Percentiles rank a stretch among this genome's conserved stretches.
These are phyloP conservation scores for Kondoa malvinella DNA, from an alignment of 768 basidiomycete species.

Conservation along the genomic window DNA sequence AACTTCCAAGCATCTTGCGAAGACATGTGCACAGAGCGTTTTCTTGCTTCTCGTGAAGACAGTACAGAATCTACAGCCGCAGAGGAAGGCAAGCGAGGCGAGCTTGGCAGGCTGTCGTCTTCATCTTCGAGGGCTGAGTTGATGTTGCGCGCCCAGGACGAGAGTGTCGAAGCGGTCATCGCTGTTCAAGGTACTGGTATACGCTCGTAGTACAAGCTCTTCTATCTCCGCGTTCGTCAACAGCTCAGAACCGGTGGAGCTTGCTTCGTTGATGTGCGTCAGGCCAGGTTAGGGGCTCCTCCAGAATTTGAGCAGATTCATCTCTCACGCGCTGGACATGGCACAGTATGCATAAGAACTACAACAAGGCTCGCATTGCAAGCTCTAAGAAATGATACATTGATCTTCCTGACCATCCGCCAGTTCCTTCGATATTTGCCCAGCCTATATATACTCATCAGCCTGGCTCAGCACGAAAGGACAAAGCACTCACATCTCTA, in stretches of 20 bases:
- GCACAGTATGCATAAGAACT: too few species aligned
- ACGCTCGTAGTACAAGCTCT: too few species aligned
- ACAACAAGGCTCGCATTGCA: too few species aligned
- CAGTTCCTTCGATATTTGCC: background rate
- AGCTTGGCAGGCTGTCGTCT: background rate
- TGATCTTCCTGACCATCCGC: background rate
- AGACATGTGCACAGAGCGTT: background rate
- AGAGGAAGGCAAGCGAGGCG: background rate
- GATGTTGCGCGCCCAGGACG: background rate
- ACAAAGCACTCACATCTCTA: conserved; percentile 10
- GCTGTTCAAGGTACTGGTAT: too few species aligned
- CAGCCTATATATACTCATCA: background rate
- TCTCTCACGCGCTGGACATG: too few species aligned
- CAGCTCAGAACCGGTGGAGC: too few species aligned
- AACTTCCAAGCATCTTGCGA: background rate
- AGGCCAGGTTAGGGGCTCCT: too few species aligned
- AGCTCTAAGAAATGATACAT: conserved; percentile 2
- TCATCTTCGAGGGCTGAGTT: background rate
- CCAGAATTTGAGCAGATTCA: too few species aligned
- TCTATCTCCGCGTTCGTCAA: too few species aligned
- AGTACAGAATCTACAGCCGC: background rate
- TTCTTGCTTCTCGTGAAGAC: background rate
- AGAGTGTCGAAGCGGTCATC: too few species aligned
- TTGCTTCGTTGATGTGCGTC: too few species aligned
- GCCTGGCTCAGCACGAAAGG: background rate